phyloP scores from a whole-genome alignment of 2,329 filamentous ascomycete genomes.

The Juglanconis oblonga region DNA sequence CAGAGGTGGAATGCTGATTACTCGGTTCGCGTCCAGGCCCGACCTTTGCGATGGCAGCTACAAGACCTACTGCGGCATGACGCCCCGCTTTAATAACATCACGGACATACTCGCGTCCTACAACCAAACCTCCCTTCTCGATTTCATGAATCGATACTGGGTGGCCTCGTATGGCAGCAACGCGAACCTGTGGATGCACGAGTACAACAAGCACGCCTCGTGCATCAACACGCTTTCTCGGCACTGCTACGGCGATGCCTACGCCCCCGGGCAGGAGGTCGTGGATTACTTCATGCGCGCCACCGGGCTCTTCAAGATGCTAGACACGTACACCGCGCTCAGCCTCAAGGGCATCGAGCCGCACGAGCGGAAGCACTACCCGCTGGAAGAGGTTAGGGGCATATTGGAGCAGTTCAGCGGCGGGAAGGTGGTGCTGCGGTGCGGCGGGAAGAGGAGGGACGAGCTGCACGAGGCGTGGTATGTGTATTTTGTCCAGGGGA shows the following conservation, averaged over 20 bases:
- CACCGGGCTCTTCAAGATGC: slow-evolving; percentile 37
- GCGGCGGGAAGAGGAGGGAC: slow-evolving; percentile 32
- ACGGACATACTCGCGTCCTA: slow-evolving; percentile 38
- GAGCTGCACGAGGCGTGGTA: slow-evolving; percentile 53
- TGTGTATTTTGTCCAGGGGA: slow-evolving; percentile 50
- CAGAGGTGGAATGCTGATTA: neutral
- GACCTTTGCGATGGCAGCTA: slow-evolving; percentile 43
- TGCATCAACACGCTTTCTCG: slow-evolving; percentile 69
- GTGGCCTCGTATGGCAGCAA: slow-evolving; percentile 38
- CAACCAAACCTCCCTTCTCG: slow-evolving; percentile 36
- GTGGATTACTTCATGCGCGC: slow-evolving; percentile 45
- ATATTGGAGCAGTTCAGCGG: slow-evolving; percentile 44
- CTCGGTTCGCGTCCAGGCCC: slow-evolving; percentile 29
- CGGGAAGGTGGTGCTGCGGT: slow-evolving; percentile 42
- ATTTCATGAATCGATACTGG: slow-evolving; percentile 43
- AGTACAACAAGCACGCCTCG: slow-evolving; percentile 71
- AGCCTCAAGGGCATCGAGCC: slow-evolving; percentile 35
- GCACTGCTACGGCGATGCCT: slow-evolving; percentile 58
- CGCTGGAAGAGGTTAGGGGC: slow-evolving; percentile 38
- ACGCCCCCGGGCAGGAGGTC: slow-evolving; percentile 38
- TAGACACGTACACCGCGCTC: slow-evolving; percentile 42
- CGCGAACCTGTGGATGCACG: slow-evolving; percentile 61
- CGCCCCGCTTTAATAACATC: slow-evolving; percentile 40
- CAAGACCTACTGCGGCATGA: slow-evolving; percentile 40
- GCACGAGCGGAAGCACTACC: slow-evolving; percentile 35